Percentiles rank a stretch among this genome's conserved stretches.
Evolutionary conservation across 371 early-diverging fungal species (phyloP).

Genomic region (Mortierella sp.): DNA sequence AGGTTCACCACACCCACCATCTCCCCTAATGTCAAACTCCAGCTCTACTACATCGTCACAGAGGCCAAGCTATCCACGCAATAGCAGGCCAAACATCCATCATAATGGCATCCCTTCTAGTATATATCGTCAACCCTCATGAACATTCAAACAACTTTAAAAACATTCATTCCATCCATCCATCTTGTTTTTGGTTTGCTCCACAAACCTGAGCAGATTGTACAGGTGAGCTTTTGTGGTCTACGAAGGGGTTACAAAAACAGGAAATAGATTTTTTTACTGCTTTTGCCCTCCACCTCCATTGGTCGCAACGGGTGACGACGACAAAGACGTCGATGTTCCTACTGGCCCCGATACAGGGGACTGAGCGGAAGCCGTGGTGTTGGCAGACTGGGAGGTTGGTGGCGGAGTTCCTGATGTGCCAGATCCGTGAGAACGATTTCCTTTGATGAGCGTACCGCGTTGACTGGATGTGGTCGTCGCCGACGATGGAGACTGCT

Average conservation of each 20-base stretch:
- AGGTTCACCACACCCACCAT: slow-evolving; percentile 26
- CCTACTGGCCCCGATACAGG: no score
- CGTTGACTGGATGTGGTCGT: slow-evolving; percentile 6
- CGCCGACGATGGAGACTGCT: slow-evolving; percentile 15
- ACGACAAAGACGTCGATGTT: slow-evolving; percentile 4
- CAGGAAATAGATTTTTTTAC: no score
- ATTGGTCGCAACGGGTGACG: slow-evolving; percentile 1
- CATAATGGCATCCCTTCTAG: slow-evolving; percentile 16
- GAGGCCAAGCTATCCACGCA: slow-evolving; percentile 15
- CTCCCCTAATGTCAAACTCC: slow-evolving; percentile 13
- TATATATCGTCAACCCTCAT: slow-evolving; percentile 3
- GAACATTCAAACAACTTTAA: no score
- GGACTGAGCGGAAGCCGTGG: no score
- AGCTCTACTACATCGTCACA: slow-evolving; percentile 6
- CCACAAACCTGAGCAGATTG: no score
- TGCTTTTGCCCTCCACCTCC: slow-evolving; percentile 10
- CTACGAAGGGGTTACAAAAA: no score
- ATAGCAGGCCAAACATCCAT: background rate
- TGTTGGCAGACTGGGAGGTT: slow-evolving; percentile 1
- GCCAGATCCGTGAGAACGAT: slow-evolving; percentile 11
- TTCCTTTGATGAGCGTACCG: slow-evolving; percentile 2
- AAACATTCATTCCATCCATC: no score
- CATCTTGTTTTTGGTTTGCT: no score
- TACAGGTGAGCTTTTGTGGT: no score
- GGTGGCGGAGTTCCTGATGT: slow-evolving; percentile 26